Percentiles rank a stretch among this genome's conserved stretches.
Conservation (phyloP, 1,284 basidiomycete species). For the Cutaneotrichosporon daszewskae region DNA sequence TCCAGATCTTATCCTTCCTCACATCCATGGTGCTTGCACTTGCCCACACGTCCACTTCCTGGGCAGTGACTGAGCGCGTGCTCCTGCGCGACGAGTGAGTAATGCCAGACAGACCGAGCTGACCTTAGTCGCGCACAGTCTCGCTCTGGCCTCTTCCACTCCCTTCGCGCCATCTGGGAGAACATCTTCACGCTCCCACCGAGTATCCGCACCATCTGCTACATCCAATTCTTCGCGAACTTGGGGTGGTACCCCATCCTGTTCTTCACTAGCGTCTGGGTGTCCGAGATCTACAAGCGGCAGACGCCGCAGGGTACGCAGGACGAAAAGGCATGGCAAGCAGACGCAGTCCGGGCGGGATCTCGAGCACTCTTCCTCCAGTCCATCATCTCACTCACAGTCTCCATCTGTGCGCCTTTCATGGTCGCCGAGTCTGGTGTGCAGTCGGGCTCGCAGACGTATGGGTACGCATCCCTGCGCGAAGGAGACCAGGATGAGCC, state of each 20-base stretch:
- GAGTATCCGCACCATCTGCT: slow-evolving; percentile 69
- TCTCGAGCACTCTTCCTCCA: slow-evolving; percentile 76
- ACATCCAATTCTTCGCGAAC: slow-evolving; percentile 70
- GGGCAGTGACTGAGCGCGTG: slow-evolving; percentile 70
- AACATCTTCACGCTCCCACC: slow-evolving; percentile 65
- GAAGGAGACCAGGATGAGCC: neutral
- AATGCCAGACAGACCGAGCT: neutral
- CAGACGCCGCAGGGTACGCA: slow-evolving; percentile 33
- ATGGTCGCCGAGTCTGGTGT: slow-evolving; percentile 54
- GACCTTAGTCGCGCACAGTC: slow-evolving; percentile 39
- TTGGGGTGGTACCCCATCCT: slow-evolving; percentile 83
- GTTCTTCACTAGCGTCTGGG: slow-evolving; percentile 80
- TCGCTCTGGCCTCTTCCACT: slow-evolving; percentile 28
- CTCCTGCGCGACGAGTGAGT: slow-evolving; percentile 54
- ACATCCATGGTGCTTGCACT: slow-evolving; percentile 49
- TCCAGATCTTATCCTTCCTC: slow-evolving; percentile 61
- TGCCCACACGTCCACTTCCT: slow-evolving; percentile 55
- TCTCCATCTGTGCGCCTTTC: slow-evolving; percentile 67
- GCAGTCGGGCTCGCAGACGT: slow-evolving; percentile 4
- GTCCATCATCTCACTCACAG: slow-evolving; percentile 62
- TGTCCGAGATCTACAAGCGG: slow-evolving; percentile 74
- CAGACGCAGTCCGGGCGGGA: slow-evolving; percentile 71
- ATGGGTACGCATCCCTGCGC: neutral
- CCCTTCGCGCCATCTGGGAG: slow-evolving; percentile 54
- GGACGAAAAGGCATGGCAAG: slow-evolving; percentile 46